Conservation (phyloP, 305 asterid genomes). For the Solanum chacoense region DNA sequence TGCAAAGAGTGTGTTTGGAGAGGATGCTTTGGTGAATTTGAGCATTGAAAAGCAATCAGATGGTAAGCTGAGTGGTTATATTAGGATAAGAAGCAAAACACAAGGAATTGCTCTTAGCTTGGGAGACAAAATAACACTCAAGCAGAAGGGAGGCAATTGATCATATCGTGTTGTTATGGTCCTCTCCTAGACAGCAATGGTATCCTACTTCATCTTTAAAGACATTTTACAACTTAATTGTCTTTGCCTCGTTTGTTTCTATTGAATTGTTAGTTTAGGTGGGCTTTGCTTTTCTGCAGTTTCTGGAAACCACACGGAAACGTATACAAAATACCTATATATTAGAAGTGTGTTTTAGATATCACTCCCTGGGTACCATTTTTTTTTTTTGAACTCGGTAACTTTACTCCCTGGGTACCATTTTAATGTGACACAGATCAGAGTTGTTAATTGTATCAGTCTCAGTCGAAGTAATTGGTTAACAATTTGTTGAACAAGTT, state of each 20-base stretch:
- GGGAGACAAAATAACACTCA: conserved; percentile 97
- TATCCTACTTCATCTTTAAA: neutral
- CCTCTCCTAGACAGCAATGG: neutral
- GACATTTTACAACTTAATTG: neutral
- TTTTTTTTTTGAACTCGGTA: neutral
- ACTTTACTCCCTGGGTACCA: neutral
- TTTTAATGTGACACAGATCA: neutral
- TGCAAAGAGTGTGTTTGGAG: conserved; percentile 98
- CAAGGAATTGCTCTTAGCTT: conserved; percentile 99
- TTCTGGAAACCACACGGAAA: neutral
- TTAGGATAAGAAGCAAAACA: conserved; percentile 97
- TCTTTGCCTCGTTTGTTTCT: neutral
- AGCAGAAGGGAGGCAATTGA: conserved; percentile 98
- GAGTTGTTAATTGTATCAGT: neutral
- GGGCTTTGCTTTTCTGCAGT: neutral
- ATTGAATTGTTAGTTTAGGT: neutral
- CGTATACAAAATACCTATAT: neutral
- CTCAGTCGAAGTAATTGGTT: neutral
- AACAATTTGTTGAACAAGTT: neutral
- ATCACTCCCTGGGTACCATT: neutral
- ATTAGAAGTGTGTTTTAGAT: neutral
- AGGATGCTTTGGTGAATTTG: conserved; percentile 92
- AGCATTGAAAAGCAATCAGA: conserved; percentile 92
- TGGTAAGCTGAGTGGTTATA: conserved; percentile 88
- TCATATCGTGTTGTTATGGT: neutral